Percentiles rank a stretch among this genome's conserved stretches.
These are phyloP conservation scores for Oryza longistaminata DNA, from an alignment of 176 grass and related monocot genomes.

Conservation along the genomic window DNA sequence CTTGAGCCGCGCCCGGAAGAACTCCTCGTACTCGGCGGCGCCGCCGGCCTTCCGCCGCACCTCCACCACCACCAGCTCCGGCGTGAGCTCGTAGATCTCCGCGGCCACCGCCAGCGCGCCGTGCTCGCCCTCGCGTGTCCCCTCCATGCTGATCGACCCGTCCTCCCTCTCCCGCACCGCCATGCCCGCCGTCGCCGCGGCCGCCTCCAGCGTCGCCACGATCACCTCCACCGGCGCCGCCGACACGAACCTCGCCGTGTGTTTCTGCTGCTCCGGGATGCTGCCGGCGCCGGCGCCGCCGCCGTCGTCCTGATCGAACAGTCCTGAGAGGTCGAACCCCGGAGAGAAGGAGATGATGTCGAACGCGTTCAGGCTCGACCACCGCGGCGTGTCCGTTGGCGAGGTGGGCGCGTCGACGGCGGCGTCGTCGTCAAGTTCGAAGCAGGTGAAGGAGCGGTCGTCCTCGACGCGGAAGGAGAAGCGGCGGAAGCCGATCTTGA, in stretches of 20 bases:
- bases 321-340: conserved; percentile 80
- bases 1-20: conserved; percentile 62
- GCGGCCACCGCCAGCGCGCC: conserved; percentile 72
- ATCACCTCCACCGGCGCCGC: conserved; percentile 52
- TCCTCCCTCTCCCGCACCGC: conserved; percentile 58
- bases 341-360: conserved; percentile 96
- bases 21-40: conserved; percentile 84
- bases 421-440: conserved; percentile 50
- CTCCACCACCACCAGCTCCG: conserved; percentile 80
- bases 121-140: conserved; percentile 81
- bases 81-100: conserved; percentile 90
- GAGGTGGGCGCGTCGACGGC: background rate
- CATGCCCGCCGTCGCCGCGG: conserved; percentile 51
- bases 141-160: conserved; percentile 73
- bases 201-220: conserved; percentile 58
- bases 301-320: conserved; percentile 64
- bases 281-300: background rate
- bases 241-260: conserved; percentile 74
- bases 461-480: conserved; percentile 91
- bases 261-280: background rate
- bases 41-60: conserved; percentile 79
- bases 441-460: conserved; percentile 69
- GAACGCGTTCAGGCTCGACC: conserved; percentile 89
- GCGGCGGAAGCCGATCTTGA: conserved; percentile 79
- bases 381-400: conserved; percentile 49